Base-by-base conservation (phyloP, 129 eudicot species). In the Lactuca saligna region DNA sequence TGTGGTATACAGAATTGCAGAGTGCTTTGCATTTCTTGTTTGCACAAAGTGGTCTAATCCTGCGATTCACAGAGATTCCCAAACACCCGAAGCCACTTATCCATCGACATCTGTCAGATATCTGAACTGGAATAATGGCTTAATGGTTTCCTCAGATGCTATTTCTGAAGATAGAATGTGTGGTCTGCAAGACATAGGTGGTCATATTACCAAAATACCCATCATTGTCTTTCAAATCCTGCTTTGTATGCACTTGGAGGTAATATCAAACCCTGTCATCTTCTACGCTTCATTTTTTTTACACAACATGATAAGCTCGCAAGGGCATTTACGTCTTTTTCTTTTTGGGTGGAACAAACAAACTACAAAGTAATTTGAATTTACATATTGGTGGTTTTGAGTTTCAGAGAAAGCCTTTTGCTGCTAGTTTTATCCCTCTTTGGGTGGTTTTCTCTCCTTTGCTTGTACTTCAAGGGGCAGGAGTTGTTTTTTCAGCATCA, bases 11-110 rank as follows among this genome's bases (percentile, higher is more conserved):
- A 91, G 97, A 73, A 85, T 91, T 73, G 97, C 96, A 35, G 91
- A 91, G 82, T 91, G 88, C 82, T 91, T 91, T 78, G 96, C 96
- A 7, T 88, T 91, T 72, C 96, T 91, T 56, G 88, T 81, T 61
- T 91, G 96, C 85, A 91, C 96, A 53, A 91, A 75, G 75, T 91
- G 96, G 97, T 82, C 88, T 31, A 91, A 91, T 82, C 97, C 97
- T 9, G 73, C 82, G 59, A 84, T 88, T 67, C 96, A 86, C 67
- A 86, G 87, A 79, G 76, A 72, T 54, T 64, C 82, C 48, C 76
- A 49, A 75, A 54, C 73, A 53, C 73, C 69, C 57, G 74, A 79
- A 51, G 63, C 82, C 74, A 63, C 14, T 78, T 91, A 38, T 76
- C 77, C 90, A 58, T 80, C 86, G 13, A 69, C 72, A 11, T 68